These are phyloP conservation scores for Dispira simplex DNA, from an alignment of 192 early-diverging fungal genomes.

Conservation along the genomic window DNA sequence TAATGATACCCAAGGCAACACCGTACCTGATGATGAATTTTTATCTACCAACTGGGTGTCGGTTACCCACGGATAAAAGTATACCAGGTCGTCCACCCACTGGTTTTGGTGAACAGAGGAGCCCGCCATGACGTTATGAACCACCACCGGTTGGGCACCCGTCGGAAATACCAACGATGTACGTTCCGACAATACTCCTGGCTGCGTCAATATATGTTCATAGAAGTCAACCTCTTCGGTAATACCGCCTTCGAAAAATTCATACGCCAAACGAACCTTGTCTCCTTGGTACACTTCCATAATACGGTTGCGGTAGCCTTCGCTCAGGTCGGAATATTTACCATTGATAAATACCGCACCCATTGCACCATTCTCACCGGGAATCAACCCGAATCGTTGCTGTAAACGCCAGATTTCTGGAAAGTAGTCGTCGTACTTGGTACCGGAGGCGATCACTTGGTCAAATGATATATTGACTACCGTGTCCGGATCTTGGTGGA, in stretches of 20 bases:
- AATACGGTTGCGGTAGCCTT: constrained; percentile 39
- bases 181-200: constrained; percentile 39
- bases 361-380: constrained; percentile 12
- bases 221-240: constrained; percentile 38
- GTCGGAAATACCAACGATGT: constrained; percentile 46
- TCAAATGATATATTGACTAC: constrained; percentile 9
- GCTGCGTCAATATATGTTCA: constrained; percentile 49
- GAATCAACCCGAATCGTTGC: constrained; percentile 13
- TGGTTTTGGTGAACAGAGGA: background rate
- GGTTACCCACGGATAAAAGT: constrained; percentile 6
- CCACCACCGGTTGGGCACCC: constrained; percentile 22
- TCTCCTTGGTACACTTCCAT: constrained; percentile 33
- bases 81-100: background rate
- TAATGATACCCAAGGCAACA: constrained; percentile 4
- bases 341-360: constrained; percentile 69
- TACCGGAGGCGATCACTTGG: constrained; percentile 10
- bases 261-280: constrained; percentile 26
- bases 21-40: background rate
- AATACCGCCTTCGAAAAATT: constrained; percentile 36
- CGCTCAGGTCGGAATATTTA: constrained; percentile 43
- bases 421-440: constrained; percentile 11
- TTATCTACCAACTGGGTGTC: background rate
- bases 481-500: background rate
- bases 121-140: constrained; percentile 20
- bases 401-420: constrained; percentile 10